Evolutionary conservation across 169 alveolate genomes (phyloP), one percentile per base, ranked within the genome.

Genomic region (Plasmodium gonderi): DNA sequence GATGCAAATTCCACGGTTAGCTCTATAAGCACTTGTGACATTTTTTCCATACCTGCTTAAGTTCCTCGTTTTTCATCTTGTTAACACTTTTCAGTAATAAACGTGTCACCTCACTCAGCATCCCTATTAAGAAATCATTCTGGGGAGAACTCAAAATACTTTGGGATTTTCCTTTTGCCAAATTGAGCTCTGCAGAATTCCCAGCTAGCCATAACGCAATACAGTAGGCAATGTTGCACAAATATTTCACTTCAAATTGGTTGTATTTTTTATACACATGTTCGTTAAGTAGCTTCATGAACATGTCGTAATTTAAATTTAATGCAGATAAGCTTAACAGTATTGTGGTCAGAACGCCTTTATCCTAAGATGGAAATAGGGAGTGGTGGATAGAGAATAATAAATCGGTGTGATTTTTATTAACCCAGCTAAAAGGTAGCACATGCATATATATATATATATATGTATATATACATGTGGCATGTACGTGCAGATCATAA

Each of bases 311-410:
- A 31, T 76, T 76, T 44, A 75, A 31, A 33, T 87, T 76, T 17
- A 87, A 42, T 29, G 29, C 42, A 44, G 93, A 74, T n/a, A 60
- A 20, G 49, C 93, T 87, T 42, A 87, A 31, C 68, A 87, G 64
- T 23, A 87, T 87, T 12, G 93, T 87, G 8, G 89, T 87, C 44
- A 87, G 40, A 4, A 87, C 93, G 2, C 93, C 93, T 36, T 87
- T 87, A 31, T 87, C 93, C 93, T 87, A 17, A 49, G 20, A 60
- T 36, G 20, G 23, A 69, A 68, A 68, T 9, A 51, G 72, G 31
- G 29, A 23, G 23, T 23, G 8, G 6, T 17, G 20, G 11, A 69
- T n/a, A 29, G 14, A 8, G 80, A 33, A 72, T 23, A 23, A 67
- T 3, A 40, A 40, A 42, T 6, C n/a, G 42, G 26, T 44, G 14